Conservation (phyloP, 371 early-diverging fungal genomes). For the Mucor velutinosus region DNA sequence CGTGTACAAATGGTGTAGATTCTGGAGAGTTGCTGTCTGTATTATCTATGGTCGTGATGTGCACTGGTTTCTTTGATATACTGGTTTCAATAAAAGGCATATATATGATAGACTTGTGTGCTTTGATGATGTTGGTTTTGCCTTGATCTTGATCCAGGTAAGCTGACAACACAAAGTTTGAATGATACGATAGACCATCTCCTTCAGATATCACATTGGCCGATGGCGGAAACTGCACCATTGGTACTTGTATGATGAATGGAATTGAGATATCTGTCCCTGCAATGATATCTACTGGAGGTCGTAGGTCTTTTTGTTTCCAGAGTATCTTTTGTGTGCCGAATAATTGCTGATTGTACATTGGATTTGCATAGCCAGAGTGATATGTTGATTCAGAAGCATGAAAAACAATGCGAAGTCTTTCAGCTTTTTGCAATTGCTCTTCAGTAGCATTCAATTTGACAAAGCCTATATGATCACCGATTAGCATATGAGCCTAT, state of each 20-base stretch:
- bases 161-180: slow-evolving; percentile 9
- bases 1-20: neutral
- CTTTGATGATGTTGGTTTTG: neutral
- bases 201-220: neutral
- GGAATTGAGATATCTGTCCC: slow-evolving; percentile 8
- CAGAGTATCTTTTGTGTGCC: slow-evolving; percentile 17
- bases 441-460: slow-evolving; percentile 4
- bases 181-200: slow-evolving; percentile 13
- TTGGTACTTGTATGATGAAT: slow-evolving; percentile 22
- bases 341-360: slow-evolving; percentile 11
- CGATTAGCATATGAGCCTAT: neutral
- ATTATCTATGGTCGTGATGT: neutral
- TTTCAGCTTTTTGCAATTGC: slow-evolving; percentile 8
- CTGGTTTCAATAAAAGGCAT: slow-evolving; percentile 24
- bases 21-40: neutral
- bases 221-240: slow-evolving; percentile 27
- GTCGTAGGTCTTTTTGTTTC: neutral
- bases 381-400: slow-evolving; percentile 9
- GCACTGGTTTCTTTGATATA: slow-evolving; percentile 5
- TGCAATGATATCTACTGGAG: neutral
- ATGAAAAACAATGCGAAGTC: slow-evolving; percentile 19
- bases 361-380: neutral
- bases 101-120: slow-evolving; percentile 5
- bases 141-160: slow-evolving; percentile 11
- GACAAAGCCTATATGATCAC: slow-evolving; percentile 6